Conservation (phyloP, 192 early-diverging fungal genomes). For the Irineochytrium annulatum region DNA sequence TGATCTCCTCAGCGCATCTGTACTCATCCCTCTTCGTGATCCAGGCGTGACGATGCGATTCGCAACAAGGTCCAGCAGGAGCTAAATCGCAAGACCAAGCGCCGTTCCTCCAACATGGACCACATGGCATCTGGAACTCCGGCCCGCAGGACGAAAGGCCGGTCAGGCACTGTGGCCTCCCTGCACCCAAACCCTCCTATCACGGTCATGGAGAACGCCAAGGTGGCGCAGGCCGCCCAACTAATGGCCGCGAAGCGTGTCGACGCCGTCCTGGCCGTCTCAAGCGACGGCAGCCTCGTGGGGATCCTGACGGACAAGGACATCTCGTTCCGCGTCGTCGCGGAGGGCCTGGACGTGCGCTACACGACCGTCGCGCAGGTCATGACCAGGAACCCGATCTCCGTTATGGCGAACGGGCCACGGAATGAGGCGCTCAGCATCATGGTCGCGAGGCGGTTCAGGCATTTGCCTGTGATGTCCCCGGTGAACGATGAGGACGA, state of each 20-base stretch:
- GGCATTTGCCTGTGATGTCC: slow-evolving; percentile 49
- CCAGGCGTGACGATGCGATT: slow-evolving; percentile 47
- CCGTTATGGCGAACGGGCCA: slow-evolving; percentile 62
- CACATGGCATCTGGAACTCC: too few species aligned
- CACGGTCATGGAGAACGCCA: slow-evolving; percentile 55
- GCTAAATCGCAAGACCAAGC: slow-evolving; percentile 7
- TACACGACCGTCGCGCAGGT: slow-evolving; percentile 70
- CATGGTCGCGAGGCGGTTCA: slow-evolving; percentile 46
- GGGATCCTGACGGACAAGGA: slow-evolving; percentile 99
- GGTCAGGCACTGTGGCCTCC: slow-evolving; percentile 93
- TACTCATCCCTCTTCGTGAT: too few species aligned
- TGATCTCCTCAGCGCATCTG: too few species aligned
- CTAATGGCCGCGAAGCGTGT: slow-evolving; percentile 93
- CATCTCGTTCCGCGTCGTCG: slow-evolving; percentile 95
- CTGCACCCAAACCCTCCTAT: slow-evolving; percentile 81
- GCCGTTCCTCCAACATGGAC: too few species aligned
- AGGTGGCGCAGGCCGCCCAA: slow-evolving; percentile 44
- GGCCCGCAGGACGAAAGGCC: too few species aligned
- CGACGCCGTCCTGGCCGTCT: slow-evolving; percentile 92
- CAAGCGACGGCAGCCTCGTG: slow-evolving; percentile 82
- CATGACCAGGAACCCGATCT: slow-evolving; percentile 88
- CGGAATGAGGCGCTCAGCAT: slow-evolving; percentile 46
- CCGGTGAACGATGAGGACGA: slow-evolving; percentile 24
- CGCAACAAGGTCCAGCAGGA: slow-evolving; percentile 49
- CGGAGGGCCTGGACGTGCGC: slow-evolving; percentile 53